Evolutionary conservation across 371 early-diverging fungal genomes (phyloP).

Genomic region (Fennellomyces sp.): DNA sequence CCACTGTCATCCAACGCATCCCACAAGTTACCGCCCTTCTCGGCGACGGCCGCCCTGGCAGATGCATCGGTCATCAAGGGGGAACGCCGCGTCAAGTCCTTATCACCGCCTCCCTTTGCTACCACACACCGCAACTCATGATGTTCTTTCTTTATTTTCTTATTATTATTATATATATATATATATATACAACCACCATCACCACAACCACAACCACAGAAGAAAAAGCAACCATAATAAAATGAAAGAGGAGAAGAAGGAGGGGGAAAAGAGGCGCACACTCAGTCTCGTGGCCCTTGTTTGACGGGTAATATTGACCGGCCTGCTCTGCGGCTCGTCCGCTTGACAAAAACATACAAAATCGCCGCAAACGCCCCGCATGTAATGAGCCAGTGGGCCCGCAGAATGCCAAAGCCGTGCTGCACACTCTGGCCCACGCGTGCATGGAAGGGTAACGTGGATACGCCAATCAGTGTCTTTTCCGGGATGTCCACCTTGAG

Average conservation of each 20-base stretch:
- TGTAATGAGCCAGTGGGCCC: constrained; percentile 33
- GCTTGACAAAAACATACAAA: constrained; percentile 19
- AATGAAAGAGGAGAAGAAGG: background rate
- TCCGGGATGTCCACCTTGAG: constrained; percentile 12
- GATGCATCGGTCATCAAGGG: constrained; percentile 2
- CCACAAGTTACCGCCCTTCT: constrained; percentile 8
- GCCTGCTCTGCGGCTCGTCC: background rate
- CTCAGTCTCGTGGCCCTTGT: constrained; percentile 2
- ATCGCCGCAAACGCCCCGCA: constrained; percentile 17
- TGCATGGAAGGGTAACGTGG: constrained; percentile 18
- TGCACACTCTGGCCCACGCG: constrained; percentile 16
- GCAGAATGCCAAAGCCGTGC: constrained; percentile 9
- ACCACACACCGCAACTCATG: background rate
- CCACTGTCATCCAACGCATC: constrained; percentile 5
- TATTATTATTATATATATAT: constrained; percentile 1
- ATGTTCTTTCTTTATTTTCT: background rate
- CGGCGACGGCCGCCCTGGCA: constrained; percentile 10
- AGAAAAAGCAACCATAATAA: background rate
- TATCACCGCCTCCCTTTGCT: constrained; percentile 14
- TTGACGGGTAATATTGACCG: constrained; percentile 12
- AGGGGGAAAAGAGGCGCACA: background rate
- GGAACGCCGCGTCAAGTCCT: constrained; percentile 10
- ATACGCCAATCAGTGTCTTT: constrained; percentile 15
- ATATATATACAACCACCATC: background rate
- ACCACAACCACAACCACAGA: background rate